Evolutionary conservation across 768 basidiomycete species (phyloP), one percentile per base, ranked within the genome.

Genomic region (Xerocomus brunneocitrinus): DNA sequence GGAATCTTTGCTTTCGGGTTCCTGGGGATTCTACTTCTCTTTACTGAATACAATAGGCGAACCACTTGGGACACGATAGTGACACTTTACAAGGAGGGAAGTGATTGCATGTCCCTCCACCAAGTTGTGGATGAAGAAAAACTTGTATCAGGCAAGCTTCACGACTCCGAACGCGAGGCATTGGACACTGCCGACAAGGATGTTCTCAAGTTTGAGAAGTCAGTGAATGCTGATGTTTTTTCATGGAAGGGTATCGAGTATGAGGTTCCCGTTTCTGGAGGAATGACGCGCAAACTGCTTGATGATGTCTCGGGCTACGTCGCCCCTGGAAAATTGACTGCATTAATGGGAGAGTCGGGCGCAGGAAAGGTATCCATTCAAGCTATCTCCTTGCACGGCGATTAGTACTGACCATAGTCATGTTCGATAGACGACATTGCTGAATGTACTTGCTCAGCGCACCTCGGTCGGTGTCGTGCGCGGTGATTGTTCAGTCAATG

Each of bases 171-270:
- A 27, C 6, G 2, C 28, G 16, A 19, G 4, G 9, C 7, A 5
- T 3, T 1, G 2, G 27, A 31, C 9, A 10, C 16, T 5, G 2
- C 25, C 5, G 14, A 58, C 16, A 13, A 30, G 22, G 3, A 3
- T 16, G 7, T 5, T 27, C 4, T 41, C 13, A 2, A 25, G 12
- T 19, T 24, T 0, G 77, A 74, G 56, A 39, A 22, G 8, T 19
- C 36, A 16, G 44, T 2, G n/a, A 28, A 3, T 71, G 70, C 64
- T n/a, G 76, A 85, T 55, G 73, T 84, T 3, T 93, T 95, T 70
- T 89, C 91, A 1, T 95, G 90, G 89, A 77, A 82, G 47, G 72
- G 83, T 54, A 59, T 91, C 45, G 73, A 75, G 52, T 94, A 93
- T 66, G 77, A 76, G 43, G 83, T 92, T 2, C 76, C 79, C 2